A percentile compares a stretch with the other conserved stretches of the same genome.
Evolutionary conservation across 2,329 filamentous ascomycete genomes (phyloP).

Genomic region (Claviceps sp.): DNA sequence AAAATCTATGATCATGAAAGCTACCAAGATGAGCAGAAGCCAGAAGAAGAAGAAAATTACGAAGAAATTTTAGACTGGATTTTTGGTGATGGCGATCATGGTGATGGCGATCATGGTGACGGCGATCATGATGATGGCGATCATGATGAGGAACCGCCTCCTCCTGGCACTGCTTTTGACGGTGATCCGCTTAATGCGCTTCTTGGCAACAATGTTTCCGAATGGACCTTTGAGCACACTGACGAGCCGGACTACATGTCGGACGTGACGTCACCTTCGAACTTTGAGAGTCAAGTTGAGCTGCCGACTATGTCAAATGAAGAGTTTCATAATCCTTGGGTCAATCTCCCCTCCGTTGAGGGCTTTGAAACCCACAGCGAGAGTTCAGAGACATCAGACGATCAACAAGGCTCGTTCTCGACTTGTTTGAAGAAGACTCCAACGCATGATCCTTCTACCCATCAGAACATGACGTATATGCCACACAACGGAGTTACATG

Average conservation of each 20-base stretch:
- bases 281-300: background rate
- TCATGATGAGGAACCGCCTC: background rate
- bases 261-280: background rate
- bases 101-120: too few relatives aligned
- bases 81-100: background rate
- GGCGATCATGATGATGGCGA: conserved; percentile 1
- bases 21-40: background rate
- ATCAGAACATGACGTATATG: conserved; percentile 21
- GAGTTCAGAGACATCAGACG: background rate
- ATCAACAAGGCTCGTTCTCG: background rate
- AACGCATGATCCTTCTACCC: background rate
- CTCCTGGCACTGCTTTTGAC: background rate
- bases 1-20: background rate
- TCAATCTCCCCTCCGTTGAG: background rate
- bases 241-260: background rate
- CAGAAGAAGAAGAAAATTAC: background rate
- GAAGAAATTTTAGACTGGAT: background rate
- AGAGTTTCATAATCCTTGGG: background rate
- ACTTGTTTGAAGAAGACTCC: conserved; percentile 3
- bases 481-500: conserved; percentile 18
- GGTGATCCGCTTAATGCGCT: background rate
- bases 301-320: background rate
- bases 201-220: background rate
- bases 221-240: background rate
- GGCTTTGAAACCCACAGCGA: background rate